Evolutionary conservation across 2,329 filamentous ascomycete genomes (phyloP).

Genomic region (Sordariomycetes sp.): DNA sequence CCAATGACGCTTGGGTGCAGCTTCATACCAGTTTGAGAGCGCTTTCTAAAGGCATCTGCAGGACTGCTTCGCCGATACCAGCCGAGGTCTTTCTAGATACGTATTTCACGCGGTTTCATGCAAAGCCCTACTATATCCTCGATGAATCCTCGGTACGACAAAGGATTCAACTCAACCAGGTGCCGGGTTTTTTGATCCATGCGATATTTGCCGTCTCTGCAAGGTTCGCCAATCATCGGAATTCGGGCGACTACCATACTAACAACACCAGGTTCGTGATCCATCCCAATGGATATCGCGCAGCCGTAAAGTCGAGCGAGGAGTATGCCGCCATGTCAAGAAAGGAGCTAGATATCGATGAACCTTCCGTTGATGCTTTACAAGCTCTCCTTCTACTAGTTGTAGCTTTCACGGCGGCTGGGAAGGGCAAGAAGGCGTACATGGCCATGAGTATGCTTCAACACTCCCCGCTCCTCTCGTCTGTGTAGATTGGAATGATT

Average conservation of each 20-base stretch:
- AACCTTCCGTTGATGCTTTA: conserved; percentile 65
- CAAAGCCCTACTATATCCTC: conserved; percentile 69
- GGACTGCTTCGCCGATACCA: conserved; percentile 23
- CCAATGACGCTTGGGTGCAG: not conserved
- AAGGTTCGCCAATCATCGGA: too few relatives aligned
- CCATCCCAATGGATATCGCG: conserved; percentile 53
- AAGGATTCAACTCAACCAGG: conserved; percentile 53
- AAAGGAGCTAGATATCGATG: conserved; percentile 60
- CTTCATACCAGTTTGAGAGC: not conserved
- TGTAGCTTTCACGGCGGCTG: conserved; percentile 62
- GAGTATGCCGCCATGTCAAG: conserved; percentile 62
- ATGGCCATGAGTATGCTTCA: conserved; percentile 62
- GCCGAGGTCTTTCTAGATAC: conserved; percentile 58
- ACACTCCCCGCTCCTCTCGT: not conserved
- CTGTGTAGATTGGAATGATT: not conserved
- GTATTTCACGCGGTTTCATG: conserved; percentile 69
- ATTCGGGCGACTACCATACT: conserved; percentile 8
- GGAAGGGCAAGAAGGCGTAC: conserved; percentile 73
- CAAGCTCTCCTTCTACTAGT: conserved; percentile 66
- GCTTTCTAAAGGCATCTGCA: not conserved
- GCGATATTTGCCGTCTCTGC: conserved; percentile 49
- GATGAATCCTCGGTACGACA: conserved; percentile 67
- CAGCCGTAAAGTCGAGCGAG: conserved; percentile 54
- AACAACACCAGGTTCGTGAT: conserved; percentile 47
- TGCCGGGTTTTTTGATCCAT: conserved; percentile 40